Percentiles rank a stretch among this genome's conserved stretches.
Evolutionary conservation across 1,284 basidiomycete species (phyloP).

Genomic region (Crepidotus sp.): DNA sequence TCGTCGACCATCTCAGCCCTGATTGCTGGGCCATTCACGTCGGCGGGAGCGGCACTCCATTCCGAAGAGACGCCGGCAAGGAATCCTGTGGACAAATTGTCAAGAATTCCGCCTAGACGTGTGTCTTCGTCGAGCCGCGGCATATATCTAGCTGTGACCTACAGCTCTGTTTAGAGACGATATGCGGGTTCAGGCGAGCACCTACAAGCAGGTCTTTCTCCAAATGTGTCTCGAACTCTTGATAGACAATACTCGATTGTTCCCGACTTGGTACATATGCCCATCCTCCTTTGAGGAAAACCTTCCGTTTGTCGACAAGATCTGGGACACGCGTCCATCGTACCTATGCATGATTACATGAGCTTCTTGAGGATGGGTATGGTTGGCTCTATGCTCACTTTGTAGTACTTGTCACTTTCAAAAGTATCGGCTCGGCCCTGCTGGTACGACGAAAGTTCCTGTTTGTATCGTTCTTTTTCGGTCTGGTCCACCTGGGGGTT

Average conservation of each 20-base stretch:
- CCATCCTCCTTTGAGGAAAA: constrained; percentile 75
- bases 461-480: constrained; percentile 48
- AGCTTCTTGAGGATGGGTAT: background rate
- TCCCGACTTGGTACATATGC: constrained; percentile 85
- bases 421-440: constrained; percentile 26
- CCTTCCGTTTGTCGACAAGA: constrained; percentile 78
- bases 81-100: constrained; percentile 93
- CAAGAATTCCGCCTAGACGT: constrained; percentile 83
- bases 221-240: constrained; percentile 79
- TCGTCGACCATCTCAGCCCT: constrained; percentile 94
- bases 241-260: constrained; percentile 82
- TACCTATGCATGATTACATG: constrained; percentile 33
- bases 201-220: constrained; percentile 74
- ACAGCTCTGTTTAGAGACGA: constrained; percentile 13
- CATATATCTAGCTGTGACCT: constrained; percentile 83
- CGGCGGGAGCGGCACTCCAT: constrained; percentile 51
- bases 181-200: constrained; percentile 2
- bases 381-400: constrained; percentile 34
- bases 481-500: constrained; percentile 42
- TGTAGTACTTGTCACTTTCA: constrained; percentile 55
- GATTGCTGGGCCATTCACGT: constrained; percentile 54
- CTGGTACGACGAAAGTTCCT: constrained; percentile 37
- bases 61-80: constrained; percentile 84
- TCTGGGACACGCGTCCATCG: constrained; percentile 92
- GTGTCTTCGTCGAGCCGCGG: constrained; percentile 96